Percentiles rank a stretch among this genome's conserved stretches.
phyloP scores from a whole-genome alignment of 352 stramenopile genomes.

The Thalassiosira mediterranea region DNA sequence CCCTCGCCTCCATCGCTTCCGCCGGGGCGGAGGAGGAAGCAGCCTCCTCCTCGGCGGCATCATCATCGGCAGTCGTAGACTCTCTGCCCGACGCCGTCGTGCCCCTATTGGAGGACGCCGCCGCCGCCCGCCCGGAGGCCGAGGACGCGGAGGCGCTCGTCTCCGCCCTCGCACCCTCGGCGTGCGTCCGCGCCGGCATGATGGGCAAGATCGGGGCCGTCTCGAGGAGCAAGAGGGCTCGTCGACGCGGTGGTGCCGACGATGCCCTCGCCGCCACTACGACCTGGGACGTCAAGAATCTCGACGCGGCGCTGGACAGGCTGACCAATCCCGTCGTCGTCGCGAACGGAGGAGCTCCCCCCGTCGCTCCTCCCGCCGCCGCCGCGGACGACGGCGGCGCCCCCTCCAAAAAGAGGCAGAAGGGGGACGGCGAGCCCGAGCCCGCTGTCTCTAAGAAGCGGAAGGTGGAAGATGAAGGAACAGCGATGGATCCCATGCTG shows the following conservation, averaged over 20 bases:
- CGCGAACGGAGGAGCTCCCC: background rate
- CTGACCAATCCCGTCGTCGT: slow-evolving; percentile 8
- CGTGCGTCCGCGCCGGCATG: slow-evolving; percentile 43
- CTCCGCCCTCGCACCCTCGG: slow-evolving; percentile 53
- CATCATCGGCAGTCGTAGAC: too few relatives aligned
- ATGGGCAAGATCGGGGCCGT: slow-evolving; percentile 59
- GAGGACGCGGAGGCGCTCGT: slow-evolving; percentile 70
- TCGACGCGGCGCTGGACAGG: slow-evolving; percentile 28
- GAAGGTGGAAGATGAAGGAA: background rate
- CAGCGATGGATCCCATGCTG: background rate
- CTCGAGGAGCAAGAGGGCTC: slow-evolving; percentile 14
- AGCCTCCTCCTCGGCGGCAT: background rate
- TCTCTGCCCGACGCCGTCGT: slow-evolving; percentile 41
- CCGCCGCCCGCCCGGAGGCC: slow-evolving; percentile 59
- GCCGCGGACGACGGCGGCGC: slow-evolving; percentile 16
- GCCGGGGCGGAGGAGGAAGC: slow-evolving; percentile 1
- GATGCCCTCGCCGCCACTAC: background rate
- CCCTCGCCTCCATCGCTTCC: slow-evolving; percentile 20
- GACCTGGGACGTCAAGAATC: slow-evolving; percentile 46
- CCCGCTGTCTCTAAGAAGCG: background rate
- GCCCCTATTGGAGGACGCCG: slow-evolving; percentile 67
- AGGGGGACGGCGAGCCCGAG: slow-evolving; percentile 2
- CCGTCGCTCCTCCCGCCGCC: background rate
- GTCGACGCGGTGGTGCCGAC: background rate
- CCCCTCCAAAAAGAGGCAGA: slow-evolving; percentile 2